phyloP scores from a whole-genome alignment of 75 land plant genomes.

The Pinus tabuliformis region DNA sequence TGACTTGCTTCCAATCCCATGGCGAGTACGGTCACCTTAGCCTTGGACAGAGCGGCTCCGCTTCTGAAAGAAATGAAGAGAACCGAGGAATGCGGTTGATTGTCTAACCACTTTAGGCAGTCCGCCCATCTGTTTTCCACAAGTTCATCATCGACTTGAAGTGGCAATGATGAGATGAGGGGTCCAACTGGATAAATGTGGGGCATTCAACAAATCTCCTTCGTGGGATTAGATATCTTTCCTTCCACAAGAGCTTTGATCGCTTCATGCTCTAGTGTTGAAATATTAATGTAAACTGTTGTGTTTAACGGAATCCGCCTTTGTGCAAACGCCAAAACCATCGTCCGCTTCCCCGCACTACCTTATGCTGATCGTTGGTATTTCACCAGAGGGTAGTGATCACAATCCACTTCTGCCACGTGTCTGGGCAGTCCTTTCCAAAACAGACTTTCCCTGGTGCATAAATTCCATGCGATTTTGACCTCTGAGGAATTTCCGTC shows the following conservation, averaged over 20 bases:
- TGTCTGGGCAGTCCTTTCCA: too few relatives aligned
- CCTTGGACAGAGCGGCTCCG: not conserved
- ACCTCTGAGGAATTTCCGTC: too few relatives aligned
- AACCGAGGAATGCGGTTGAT: not conserved
- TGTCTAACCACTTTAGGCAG: not conserved
- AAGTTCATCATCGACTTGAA: not conserved
- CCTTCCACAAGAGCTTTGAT: slow-evolving; percentile 10
- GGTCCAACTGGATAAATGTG: not conserved
- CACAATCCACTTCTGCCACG: too few relatives aligned
- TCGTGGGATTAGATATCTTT: not conserved
- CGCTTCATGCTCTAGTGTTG: slow-evolving; percentile 18
- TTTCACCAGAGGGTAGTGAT: too few relatives aligned
- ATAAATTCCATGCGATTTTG: too few relatives aligned
- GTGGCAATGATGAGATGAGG: not conserved
- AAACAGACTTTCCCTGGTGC: too few relatives aligned
- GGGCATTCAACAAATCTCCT: not conserved
- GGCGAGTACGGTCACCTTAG: not conserved
- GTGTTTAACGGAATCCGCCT: slow-evolving; percentile 37
- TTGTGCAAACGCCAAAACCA: too few relatives aligned
- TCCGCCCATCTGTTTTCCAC: not conserved
- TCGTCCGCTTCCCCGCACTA: too few relatives aligned
- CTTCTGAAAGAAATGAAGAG: not conserved
- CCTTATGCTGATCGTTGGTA: too few relatives aligned
- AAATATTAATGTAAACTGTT: too few relatives aligned
- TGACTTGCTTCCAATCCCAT: not conserved